phyloP scores from a whole-genome alignment of 441 rosid species.

The Adansonia gregorii region DNA sequence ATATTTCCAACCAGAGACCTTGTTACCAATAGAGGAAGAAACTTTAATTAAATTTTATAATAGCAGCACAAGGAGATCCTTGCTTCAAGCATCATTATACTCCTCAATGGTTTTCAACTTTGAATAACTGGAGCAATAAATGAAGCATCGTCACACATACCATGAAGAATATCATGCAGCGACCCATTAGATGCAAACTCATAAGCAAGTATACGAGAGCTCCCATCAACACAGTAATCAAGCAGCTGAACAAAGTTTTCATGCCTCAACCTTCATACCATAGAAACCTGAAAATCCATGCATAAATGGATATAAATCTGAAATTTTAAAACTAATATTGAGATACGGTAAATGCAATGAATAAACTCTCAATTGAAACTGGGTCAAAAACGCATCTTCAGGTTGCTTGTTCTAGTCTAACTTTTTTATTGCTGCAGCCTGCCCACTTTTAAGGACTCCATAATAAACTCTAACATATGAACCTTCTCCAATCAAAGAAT shows the following conservation, averaged over 20 bases:
- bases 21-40: neutral
- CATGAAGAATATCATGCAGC: constrained; percentile 76
- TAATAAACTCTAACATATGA: constrained; percentile 73
- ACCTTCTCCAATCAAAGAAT: constrained; percentile 74
- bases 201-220: constrained; percentile 59
- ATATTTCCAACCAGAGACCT: neutral
- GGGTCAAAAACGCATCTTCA: constrained; percentile 75
- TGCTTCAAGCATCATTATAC: neutral
- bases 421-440: constrained; percentile 65
- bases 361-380: constrained; percentile 41
- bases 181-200: constrained; percentile 81
- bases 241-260: constrained; percentile 69
- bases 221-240: constrained; percentile 70
- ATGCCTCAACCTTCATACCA: constrained; percentile 72
- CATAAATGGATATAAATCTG: constrained; percentile 26
- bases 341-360: neutral
- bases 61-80: neutral
- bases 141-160: constrained; percentile 37
- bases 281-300: constrained; percentile 54
- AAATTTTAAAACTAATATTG: constrained; percentile 12
- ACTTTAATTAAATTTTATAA: neutral
- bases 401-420: constrained; percentile 74
- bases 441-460: constrained; percentile 50
- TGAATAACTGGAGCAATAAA: neutral
- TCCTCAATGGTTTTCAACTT: neutral